These are phyloP conservation scores for Hypoxylon sp. DNA, from an alignment of 2,329 filamentous ascomycete species.

Conservation along the genomic window DNA sequence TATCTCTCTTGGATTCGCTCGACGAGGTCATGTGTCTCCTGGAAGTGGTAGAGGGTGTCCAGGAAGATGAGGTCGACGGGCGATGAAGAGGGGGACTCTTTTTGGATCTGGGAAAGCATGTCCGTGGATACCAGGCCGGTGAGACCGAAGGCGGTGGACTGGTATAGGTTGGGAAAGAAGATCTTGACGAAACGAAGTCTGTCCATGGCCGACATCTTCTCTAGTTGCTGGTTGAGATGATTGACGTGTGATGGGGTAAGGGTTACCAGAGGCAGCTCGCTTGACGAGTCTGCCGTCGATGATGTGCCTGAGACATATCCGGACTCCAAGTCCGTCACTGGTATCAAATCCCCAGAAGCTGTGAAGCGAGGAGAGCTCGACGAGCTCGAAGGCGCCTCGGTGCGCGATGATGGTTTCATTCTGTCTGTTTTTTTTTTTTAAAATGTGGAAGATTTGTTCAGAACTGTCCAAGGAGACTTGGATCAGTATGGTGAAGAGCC, in stretches of 20 bases:
- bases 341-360: too few relatives aligned
- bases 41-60: slow-evolving; percentile 84
- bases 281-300: slow-evolving; percentile 68
- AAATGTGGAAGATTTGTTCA: too few relatives aligned
- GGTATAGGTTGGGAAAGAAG: slow-evolving; percentile 87
- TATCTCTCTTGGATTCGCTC: slow-evolving; percentile 80
- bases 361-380: slow-evolving; percentile 51
- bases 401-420: slow-evolving; percentile 38
- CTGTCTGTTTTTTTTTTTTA: slow-evolving; percentile 14
- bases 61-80: slow-evolving; percentile 78
- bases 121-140: slow-evolving; percentile 85
- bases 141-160: slow-evolving; percentile 84
- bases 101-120: slow-evolving; percentile 80
- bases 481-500: not conserved
- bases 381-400: slow-evolving; percentile 51
- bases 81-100: slow-evolving; percentile 67
- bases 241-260: slow-evolving; percentile 89
- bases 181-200: slow-evolving; percentile 92
- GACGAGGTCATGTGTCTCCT: slow-evolving; percentile 77
- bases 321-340: slow-evolving; percentile 70
- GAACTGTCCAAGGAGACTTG: slow-evolving; percentile 6
- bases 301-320: slow-evolving; percentile 77
- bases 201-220: slow-evolving; percentile 87
- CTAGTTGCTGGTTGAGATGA: slow-evolving; percentile 89
- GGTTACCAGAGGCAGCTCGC: slow-evolving; percentile 76